Base-by-base conservation (phyloP, 352 stramenopile genomes). In the Phytopythium kandeliae region DNA sequence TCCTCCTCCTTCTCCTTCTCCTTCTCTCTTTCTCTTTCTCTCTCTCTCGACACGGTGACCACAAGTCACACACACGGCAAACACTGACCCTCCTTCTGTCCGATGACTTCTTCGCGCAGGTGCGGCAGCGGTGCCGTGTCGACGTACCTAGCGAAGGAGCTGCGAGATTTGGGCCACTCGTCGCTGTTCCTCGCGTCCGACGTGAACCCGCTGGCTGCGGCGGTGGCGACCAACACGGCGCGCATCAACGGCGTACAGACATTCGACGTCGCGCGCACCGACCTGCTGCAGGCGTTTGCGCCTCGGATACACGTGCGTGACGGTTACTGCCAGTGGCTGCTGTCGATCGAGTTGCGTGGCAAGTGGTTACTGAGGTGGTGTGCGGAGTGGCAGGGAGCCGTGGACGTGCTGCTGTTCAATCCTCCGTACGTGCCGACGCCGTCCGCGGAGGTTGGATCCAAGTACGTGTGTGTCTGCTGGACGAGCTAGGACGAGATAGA, bases 381-480 rank as follows among this genome's bases (percentile, higher is more conserved):
- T 19, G 1, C 9, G 8, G 35, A 15, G 35, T 40, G 36, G 34
- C 57, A 80, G 63, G 73, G 59, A 55, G 56, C 63, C 45, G 74
- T 99, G 11, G 96, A 99, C 59, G 78, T 98, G 43, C 63, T 99
- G 36, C 65, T 99, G 19, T 99, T 99, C 67, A 99, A 99, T 75
- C 97, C 97, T 19, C 97, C 97, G 12, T 99, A 99, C 60, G 97
- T 99, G 47, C 95, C 96, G 22, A 99, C 96, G 21, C 89, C 95
- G 7, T 89, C 91, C 3, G 82, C 97, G 21, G 97, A 99, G 79
- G 93, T 99, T 19, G 84, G 82, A 12, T 94, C 81, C 26, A 88
- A 51, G 84, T 94, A 81, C 43, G 70, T 66, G 25, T 24, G 21
- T 15, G 11, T 35, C 9, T 26, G 5, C 48, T 34, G 13, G 4